phyloP scores from a whole-genome alignment of 495 filamentous ascomycete genomes.

The Sordaria brevicollis region DNA sequence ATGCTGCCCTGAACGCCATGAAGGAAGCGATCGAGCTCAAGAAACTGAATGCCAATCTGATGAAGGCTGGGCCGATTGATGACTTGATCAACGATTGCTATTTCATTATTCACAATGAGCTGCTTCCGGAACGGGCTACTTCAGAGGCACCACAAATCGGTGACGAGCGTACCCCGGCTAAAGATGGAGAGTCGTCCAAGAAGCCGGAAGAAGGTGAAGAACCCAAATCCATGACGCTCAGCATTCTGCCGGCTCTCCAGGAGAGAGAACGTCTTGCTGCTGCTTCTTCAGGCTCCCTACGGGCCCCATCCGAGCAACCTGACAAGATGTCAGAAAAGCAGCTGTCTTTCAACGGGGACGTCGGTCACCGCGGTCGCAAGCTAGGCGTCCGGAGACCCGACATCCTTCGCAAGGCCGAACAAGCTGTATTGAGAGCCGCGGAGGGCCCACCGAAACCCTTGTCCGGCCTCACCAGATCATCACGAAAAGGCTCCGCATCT shows the following conservation, averaged over 20 bases:
- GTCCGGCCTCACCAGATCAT: constrained; percentile 4
- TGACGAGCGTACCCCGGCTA: constrained; percentile 4
- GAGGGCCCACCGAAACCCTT: constrained; percentile 30
- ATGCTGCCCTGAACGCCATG: constrained; percentile 56
- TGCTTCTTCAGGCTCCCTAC: constrained; percentile 14
- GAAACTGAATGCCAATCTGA: constrained; percentile 72
- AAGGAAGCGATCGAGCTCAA: constrained; percentile 85
- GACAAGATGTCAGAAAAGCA: constrained; percentile 25
- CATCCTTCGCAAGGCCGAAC: constrained; percentile 40
- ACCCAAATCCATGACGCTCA: constrained; percentile 22
- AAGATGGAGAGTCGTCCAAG: background rate
- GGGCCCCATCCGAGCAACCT: constrained; percentile 19
- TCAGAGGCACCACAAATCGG: constrained; percentile 13
- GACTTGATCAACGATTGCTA: constrained; percentile 86
- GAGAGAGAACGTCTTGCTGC: constrained; percentile 13
- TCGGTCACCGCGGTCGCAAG: constrained; percentile 23
- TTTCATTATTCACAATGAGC: constrained; percentile 57
- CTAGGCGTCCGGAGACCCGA: constrained; percentile 34
- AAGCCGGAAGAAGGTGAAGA: background rate
- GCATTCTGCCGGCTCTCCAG: constrained; percentile 36
- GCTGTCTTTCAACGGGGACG: constrained; percentile 22
- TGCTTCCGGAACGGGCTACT: constrained; percentile 30
- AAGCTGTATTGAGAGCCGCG: constrained; percentile 31
- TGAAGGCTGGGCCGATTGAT: constrained; percentile 76
- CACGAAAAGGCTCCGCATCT: constrained; percentile 29